A percentile compares a stretch with the other conserved stretches of the same genome.
These are phyloP conservation scores for Oldenlandia corymbosa DNA, from an alignment of 257 asterid species.

Conservation along the genomic window DNA sequence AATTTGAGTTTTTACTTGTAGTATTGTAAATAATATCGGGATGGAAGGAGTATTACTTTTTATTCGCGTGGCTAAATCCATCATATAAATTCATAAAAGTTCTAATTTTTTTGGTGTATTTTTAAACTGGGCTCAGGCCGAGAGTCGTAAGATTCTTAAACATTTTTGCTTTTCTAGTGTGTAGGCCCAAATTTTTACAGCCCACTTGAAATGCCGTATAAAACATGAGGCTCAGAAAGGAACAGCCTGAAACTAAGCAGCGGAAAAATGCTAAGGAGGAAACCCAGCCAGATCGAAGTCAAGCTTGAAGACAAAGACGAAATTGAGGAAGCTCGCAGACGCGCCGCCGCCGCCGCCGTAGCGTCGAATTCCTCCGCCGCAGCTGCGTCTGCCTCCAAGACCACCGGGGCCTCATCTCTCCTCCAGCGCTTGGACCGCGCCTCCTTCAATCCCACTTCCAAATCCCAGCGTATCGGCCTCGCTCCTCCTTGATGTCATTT, in stretches of 20 bases:
- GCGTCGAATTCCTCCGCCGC: conserved; percentile 30
- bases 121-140: too few relatives aligned
- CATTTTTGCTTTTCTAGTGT: too few relatives aligned
- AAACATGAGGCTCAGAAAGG: too few relatives aligned
- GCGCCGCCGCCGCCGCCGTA: conserved; percentile 45
- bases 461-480: conserved; percentile 83
- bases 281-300: conserved; percentile 77
- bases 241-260: background rate
- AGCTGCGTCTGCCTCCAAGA: conserved; percentile 19
- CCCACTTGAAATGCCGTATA: too few relatives aligned
- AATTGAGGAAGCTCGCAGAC: conserved; percentile 79
- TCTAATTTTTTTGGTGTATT: too few relatives aligned
- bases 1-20: too few relatives aligned
- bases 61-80: too few relatives aligned
- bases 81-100: too few relatives aligned
- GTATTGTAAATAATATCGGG: too few relatives aligned
- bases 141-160: too few relatives aligned
- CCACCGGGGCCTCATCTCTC: conserved; percentile 56
- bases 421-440: conserved; percentile 82
- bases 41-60: too few relatives aligned
- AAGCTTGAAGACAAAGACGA: conserved; percentile 77
- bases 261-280: conserved; percentile 74
- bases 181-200: background rate
- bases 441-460: conserved; percentile 52
- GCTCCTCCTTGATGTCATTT: conserved; percentile 27